These are phyloP conservation scores for Leccinum angustisporum DNA, from an alignment of 1,284 basidiomycete species.

Conservation along the genomic window DNA sequence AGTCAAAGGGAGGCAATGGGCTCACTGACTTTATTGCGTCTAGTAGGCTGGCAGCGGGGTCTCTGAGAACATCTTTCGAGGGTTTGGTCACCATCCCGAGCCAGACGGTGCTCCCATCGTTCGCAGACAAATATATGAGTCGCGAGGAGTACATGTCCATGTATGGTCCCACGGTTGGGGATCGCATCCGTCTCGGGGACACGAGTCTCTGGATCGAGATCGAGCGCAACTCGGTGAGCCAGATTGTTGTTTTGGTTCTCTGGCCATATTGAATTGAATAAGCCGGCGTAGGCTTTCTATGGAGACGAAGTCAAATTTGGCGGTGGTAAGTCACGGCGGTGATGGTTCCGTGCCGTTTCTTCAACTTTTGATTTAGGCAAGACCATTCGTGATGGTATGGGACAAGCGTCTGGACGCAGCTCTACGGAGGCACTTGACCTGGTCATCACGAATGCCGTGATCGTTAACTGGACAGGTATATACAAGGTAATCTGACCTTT, in stretches of 20 bases:
- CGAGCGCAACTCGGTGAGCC: no score
- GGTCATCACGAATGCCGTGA: slow-evolving; percentile 92
- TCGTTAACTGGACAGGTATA: slow-evolving; percentile 94
- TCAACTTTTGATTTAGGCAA: slow-evolving; percentile 56
- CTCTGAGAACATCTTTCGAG: slow-evolving; percentile 30
- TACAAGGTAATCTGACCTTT: slow-evolving; percentile 65
- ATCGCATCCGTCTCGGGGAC: no score
- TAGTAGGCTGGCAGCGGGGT: slow-evolving; percentile 20
- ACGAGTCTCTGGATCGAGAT: no score
- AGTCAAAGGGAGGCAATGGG: slow-evolving; percentile 79
- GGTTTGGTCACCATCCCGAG: slow-evolving; percentile 65
- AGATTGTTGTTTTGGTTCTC: no score
- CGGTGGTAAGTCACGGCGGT: slow-evolving; percentile 56
- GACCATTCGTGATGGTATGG: slow-evolving; percentile 94
- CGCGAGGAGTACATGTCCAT: no score
- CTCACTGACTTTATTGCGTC: slow-evolving; percentile 56
- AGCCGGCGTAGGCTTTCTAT: slow-evolving; percentile 59
- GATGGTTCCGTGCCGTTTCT: slow-evolving; percentile 9
- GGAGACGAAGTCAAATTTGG: slow-evolving; percentile 99
- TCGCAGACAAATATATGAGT: slow-evolving; percentile 49
- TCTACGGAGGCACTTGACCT: slow-evolving; percentile 80
- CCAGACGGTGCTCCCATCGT: slow-evolving; percentile 51
- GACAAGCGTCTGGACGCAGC: slow-evolving; percentile 79
- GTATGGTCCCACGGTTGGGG: no score
- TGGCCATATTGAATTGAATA: not conserved